Evolutionary conservation across 257 asterid genomes (phyloP).

Genomic region (Echium plantagineum): DNA sequence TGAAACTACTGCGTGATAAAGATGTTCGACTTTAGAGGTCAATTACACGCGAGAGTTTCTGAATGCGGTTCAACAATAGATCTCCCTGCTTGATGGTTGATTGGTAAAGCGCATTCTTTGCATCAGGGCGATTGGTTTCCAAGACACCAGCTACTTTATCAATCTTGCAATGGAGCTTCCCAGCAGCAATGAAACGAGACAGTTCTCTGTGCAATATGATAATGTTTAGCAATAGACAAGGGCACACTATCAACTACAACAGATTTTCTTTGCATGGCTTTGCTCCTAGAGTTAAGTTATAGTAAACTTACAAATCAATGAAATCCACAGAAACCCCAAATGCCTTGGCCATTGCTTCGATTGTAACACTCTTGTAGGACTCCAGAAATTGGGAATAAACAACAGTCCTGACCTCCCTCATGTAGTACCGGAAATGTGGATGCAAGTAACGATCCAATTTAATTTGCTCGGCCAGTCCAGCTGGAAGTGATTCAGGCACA

Average conservation of each 20-base stretch:
- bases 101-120: conserved; percentile 87
- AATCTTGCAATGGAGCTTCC: conserved; percentile 74
- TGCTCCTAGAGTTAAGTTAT: neutral
- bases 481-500: conserved; percentile 23
- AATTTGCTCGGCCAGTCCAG: conserved; percentile 65
- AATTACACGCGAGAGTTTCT: conserved; percentile 86
- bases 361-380: conserved; percentile 70
- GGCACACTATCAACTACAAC: neutral
- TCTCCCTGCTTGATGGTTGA: conserved; percentile 92
- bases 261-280: neutral
- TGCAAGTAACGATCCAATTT: conserved; percentile 65
- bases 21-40: conserved; percentile 45
- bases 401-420: conserved; percentile 72
- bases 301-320: conserved; percentile 49
- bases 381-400: conserved; percentile 84
- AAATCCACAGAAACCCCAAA: conserved; percentile 69
- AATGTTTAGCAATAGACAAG: neutral
- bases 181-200: conserved; percentile 78
- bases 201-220: conserved; percentile 41
- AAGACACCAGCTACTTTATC: conserved; percentile 79
- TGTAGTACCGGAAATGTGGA: conserved; percentile 64
- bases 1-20: neutral
- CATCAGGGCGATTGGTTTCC: conserved; percentile 90
- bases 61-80: conserved; percentile 81
- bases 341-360: conserved; percentile 80